A percentile compares a stretch with the other conserved stretches of the same genome.
phyloP scores from a whole-genome alignment of 352 stramenopile genomes.

The Globisporangium orthogonon region DNA sequence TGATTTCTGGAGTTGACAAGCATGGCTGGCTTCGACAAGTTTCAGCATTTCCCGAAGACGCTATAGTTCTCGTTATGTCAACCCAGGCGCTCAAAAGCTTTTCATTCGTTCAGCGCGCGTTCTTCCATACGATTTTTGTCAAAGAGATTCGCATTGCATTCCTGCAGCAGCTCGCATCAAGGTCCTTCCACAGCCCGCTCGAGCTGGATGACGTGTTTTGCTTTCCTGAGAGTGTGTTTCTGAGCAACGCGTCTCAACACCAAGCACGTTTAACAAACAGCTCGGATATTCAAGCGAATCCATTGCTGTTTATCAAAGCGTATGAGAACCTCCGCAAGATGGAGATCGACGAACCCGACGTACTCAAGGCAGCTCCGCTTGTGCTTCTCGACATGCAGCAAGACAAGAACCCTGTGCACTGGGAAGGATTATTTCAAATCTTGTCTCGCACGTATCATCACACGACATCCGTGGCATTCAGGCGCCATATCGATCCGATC shows the following conservation, averaged over 20 bases:
- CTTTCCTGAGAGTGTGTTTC: slow-evolving; percentile 7
- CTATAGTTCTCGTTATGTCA: slow-evolving; percentile 17
- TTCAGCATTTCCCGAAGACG: slow-evolving; percentile 15
- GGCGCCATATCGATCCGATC: neutral
- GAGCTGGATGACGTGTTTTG: slow-evolving; percentile 7
- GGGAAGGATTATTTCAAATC: slow-evolving; percentile 47
- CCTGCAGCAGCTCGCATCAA: slow-evolving; percentile 12
- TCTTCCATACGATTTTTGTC: slow-evolving; percentile 21
- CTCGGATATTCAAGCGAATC: slow-evolving; percentile 1
- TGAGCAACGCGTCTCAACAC: slow-evolving; percentile 2
- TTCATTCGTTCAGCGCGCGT: slow-evolving; percentile 20
- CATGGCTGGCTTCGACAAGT: slow-evolving; percentile 20
- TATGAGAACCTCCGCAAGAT: slow-evolving; percentile 25
- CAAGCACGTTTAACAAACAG: neutral
- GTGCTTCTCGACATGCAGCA: slow-evolving; percentile 38
- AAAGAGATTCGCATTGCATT: slow-evolving; percentile 12
- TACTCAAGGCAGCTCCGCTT: slow-evolving; percentile 29
- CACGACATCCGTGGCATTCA: slow-evolving; percentile 18
- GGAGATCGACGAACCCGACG: slow-evolving; percentile 27
- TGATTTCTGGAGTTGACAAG: neutral
- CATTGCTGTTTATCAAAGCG: slow-evolving; percentile 24
- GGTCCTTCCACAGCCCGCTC: neutral
- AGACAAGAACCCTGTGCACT: slow-evolving; percentile 9
- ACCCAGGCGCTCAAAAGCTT: slow-evolving; percentile 25
- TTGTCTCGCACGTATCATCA: slow-evolving; percentile 22